Conservation (phyloP, 495 filamentous ascomycete genomes). For the Aspergillus saccharolyticus region DNA sequence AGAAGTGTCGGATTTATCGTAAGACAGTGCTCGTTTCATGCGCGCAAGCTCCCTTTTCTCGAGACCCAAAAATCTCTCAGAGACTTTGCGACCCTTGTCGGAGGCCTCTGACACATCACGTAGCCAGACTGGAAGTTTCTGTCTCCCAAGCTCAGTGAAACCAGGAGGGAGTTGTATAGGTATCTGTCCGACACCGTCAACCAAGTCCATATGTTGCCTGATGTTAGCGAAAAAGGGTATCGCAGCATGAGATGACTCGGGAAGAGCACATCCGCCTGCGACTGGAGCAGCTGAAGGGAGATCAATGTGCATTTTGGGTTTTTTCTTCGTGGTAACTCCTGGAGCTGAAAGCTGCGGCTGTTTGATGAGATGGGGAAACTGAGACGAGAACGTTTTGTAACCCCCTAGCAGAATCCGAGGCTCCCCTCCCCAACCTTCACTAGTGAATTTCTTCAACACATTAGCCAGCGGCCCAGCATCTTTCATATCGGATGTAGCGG, state of each 20-base stretch:
- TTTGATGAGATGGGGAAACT: conserved; percentile 42
- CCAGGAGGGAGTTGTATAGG: conserved; percentile 63
- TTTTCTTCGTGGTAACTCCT: conserved; percentile 33
- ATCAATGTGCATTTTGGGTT: conserved; percentile 43
- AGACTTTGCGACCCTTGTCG: conserved; percentile 73
- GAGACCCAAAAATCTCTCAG: conserved; percentile 76
- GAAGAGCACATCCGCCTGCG: conserved; percentile 82
- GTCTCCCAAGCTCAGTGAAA: conserved; percentile 40
- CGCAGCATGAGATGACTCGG: conserved; percentile 55
- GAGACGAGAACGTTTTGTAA: conserved; percentile 45
- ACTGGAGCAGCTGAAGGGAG: conserved; percentile 64
- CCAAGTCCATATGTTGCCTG: conserved; percentile 91
- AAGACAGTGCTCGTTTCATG: conserved; percentile 84
- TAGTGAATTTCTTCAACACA: conserved; percentile 86
- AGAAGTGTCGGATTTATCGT: conserved; percentile 51
- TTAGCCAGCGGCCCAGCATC: conserved; percentile 75
- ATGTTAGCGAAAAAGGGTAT: conserved; percentile 97
- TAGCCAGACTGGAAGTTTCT: conserved; percentile 70
- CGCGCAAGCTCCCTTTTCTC: conserved; percentile 81
- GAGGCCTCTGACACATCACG: conserved; percentile 55
- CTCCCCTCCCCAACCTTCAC: conserved; percentile 74
- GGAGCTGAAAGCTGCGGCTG: conserved; percentile 19
- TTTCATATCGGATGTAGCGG: conserved; percentile 64
- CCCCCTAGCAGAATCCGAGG: conserved; percentile 65
- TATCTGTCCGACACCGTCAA: conserved; percentile 90